Evolutionary conservation across 1,284 basidiomycete species (phyloP).

Genomic region (Naganishia sp.): DNA sequence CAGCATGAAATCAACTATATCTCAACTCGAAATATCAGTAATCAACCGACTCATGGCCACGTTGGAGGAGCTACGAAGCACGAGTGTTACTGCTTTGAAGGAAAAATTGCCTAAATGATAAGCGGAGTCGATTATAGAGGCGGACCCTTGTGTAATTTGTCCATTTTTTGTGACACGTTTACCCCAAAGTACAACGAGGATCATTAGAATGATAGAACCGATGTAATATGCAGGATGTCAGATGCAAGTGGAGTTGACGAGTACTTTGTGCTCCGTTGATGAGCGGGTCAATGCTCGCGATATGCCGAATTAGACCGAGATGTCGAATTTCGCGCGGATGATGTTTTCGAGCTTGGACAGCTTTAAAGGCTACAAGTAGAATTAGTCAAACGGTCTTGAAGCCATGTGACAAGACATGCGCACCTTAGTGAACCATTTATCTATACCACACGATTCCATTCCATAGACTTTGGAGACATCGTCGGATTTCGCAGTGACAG

Average conservation of each 20-base stretch:
- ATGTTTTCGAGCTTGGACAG: conserved; percentile 19
- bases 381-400: background rate
- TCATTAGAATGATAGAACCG: background rate
- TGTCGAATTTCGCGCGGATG: conserved; percentile 21
- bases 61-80: conserved; percentile 9
- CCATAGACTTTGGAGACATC: conserved; percentile 37
- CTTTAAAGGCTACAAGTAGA: conserved; percentile 11
- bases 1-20: conserved; percentile 3
- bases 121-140: background rate
- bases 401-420: background rate
- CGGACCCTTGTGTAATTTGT: background rate
- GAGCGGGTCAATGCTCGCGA: no score
- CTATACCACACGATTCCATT: conserved; percentile 39
- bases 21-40: background rate
- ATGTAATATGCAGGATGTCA: background rate
- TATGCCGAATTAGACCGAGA: background rate
- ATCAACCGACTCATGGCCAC: conserved; percentile 13
- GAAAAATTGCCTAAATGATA: background rate
- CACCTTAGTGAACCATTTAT: conserved; percentile 39
- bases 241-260: background rate
- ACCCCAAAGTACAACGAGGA: conserved; percentile 1
- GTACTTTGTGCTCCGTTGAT: no score
- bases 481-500: conserved; percentile 39
- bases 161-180: background rate
- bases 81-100: background rate